phyloP scores from a whole-genome alignment of 1,284 basidiomycete species.

The Cryptococcus sp. region DNA sequence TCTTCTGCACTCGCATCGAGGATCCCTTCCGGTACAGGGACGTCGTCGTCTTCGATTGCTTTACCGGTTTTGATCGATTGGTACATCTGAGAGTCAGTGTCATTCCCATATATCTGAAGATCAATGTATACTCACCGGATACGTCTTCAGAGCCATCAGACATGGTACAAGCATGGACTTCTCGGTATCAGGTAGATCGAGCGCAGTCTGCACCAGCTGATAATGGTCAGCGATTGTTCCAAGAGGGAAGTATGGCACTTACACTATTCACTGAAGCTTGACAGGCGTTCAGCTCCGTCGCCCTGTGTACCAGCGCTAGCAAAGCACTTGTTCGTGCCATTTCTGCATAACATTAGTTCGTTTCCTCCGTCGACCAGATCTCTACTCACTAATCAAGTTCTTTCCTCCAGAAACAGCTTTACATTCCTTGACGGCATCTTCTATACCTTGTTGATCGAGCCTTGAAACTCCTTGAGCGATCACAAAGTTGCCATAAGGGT shows the following conservation, averaged over 20 bases:
- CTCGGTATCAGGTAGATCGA: constrained; percentile 57
- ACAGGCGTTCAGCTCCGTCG: constrained; percentile 50
- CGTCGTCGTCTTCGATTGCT: constrained; percentile 19
- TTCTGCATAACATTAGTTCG: constrained; percentile 41
- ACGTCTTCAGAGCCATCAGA: constrained; percentile 59
- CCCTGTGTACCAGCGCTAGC: constrained; percentile 66
- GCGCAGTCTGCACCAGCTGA: constrained; percentile 60
- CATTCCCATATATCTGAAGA: no score
- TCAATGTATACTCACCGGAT: constrained; percentile 49
- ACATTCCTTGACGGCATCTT: constrained; percentile 59
- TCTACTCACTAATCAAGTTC: constrained; percentile 55
- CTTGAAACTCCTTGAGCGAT: constrained; percentile 70
- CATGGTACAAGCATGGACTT: constrained; percentile 58
- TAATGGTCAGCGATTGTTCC: constrained; percentile 15
- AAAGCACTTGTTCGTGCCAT: constrained; percentile 62
- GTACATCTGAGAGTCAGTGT: constrained; percentile 22
- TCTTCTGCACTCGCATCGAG: constrained; percentile 37
- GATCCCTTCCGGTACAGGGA: constrained; percentile 15
- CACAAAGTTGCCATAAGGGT: constrained; percentile 90
- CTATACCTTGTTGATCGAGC: constrained; percentile 56
- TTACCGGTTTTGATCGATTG: constrained; percentile 32
- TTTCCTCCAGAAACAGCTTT: constrained; percentile 51
- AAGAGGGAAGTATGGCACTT: constrained; percentile 15
- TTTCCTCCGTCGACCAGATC: background rate
- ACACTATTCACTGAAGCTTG: constrained; percentile 42